A percentile compares a stretch with the other conserved stretches of the same genome.
Conservation (phyloP, 1,284 basidiomycete genomes). For the Trichosporon coremiiforme region DNA sequence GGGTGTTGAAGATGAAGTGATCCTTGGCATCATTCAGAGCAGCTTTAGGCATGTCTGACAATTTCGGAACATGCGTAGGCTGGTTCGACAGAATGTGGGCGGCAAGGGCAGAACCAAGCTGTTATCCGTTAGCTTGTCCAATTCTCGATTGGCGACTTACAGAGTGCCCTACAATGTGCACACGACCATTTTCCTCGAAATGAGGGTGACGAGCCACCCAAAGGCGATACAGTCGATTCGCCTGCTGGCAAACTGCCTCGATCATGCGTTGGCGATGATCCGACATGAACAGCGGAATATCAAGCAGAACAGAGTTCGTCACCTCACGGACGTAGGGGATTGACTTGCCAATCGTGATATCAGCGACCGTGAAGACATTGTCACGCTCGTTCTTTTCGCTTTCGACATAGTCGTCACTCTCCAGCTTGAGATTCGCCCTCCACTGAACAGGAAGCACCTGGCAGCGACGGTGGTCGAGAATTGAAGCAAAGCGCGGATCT, state of each 20-base stretch:
- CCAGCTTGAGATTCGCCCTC: constrained; percentile 60
- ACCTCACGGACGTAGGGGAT: constrained; percentile 60
- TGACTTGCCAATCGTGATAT: constrained; percentile 59
- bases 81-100: constrained; percentile 62
- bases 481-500: constrained; percentile 57
- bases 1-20: constrained; percentile 60
- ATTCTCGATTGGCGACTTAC: constrained; percentile 36
- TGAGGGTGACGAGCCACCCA: constrained; percentile 62
- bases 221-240: constrained; percentile 59
- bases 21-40: constrained; percentile 46
- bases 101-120: constrained; percentile 61
- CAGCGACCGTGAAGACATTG: constrained; percentile 59
- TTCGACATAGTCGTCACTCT: constrained; percentile 55
- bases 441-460: constrained; percentile 63
- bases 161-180: constrained; percentile 57
- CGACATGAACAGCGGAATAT: constrained; percentile 59
- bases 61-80: constrained; percentile 58
- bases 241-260: constrained; percentile 58
- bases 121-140: constrained; percentile 20
- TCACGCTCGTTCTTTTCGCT: constrained; percentile 58
- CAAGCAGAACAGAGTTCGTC: constrained; percentile 60
- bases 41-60: constrained; percentile 54
- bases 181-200: constrained; percentile 58
- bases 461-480: constrained; percentile 58
- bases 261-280: constrained; percentile 62